A percentile compares a stretch with the other conserved stretches of the same genome.
Conservation (phyloP, 768 basidiomycete genomes). For the Suillus lakei region DNA sequence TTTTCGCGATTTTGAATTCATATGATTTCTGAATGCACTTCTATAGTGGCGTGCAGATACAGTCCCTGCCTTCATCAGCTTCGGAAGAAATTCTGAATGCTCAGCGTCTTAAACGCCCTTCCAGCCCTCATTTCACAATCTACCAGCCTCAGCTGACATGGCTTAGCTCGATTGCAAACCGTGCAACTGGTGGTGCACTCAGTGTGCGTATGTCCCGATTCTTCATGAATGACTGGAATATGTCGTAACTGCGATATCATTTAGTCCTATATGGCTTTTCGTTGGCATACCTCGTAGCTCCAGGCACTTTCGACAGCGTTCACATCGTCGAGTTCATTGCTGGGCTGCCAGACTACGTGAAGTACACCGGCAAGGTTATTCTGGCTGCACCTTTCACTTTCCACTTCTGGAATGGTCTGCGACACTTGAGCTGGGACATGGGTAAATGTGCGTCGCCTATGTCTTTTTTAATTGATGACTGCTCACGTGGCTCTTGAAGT, state of each 20-base stretch:
- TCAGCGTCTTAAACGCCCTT: slow-evolving; percentile 89
- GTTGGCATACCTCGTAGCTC: slow-evolving; percentile 83
- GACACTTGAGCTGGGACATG: slow-evolving; percentile 91
- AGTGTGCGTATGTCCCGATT: slow-evolving; percentile 64
- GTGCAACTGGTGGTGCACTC: slow-evolving; percentile 82
- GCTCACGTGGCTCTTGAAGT: slow-evolving; percentile 49
- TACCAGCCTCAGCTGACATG: slow-evolving; percentile 96
- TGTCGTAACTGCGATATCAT: slow-evolving; percentile 8
- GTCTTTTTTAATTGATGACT: background rate
- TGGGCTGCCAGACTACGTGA: slow-evolving; percentile 75
- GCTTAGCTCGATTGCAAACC: slow-evolving; percentile 84
- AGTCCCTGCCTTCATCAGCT: slow-evolving; percentile 66
- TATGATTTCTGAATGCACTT: slow-evolving; percentile 8
- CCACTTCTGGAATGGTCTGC: slow-evolving; percentile 88
- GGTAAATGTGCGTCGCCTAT: slow-evolving; percentile 72
- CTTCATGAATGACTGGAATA: background rate
- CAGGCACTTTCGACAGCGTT: slow-evolving; percentile 77
- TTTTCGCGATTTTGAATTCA: slow-evolving; percentile 12
- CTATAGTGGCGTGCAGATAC: slow-evolving; percentile 65
- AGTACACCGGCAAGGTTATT: slow-evolving; percentile 75
- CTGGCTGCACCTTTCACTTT: slow-evolving; percentile 89
- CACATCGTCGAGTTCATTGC: slow-evolving; percentile 76
- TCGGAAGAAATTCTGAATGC: slow-evolving; percentile 74
- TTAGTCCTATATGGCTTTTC: slow-evolving; percentile 89
- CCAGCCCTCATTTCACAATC: slow-evolving; percentile 94